Percentiles rank a stretch among this genome's conserved stretches.
These are phyloP conservation scores for Nosema muscidifuracis DNA, from an alignment of 371 early-diverging fungal genomes.

Conservation along the genomic window DNA sequence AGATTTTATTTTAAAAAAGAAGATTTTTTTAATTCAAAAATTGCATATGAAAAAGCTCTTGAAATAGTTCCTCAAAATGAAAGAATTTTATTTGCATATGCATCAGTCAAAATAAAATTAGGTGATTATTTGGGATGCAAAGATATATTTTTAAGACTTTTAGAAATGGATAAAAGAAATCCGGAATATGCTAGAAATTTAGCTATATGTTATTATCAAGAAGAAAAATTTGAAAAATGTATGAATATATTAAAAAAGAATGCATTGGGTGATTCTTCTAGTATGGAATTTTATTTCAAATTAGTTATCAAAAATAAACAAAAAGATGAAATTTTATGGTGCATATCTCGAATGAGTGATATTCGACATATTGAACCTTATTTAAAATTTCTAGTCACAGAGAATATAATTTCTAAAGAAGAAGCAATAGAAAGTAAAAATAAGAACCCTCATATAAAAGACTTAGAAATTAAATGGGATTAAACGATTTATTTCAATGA, in stretches of 20 bases:
- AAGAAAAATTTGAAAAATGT: conserved; percentile 36
- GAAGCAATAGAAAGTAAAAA: not conserved
- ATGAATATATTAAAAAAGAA: conserved; percentile 25
- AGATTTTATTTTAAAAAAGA: conserved; percentile 26
- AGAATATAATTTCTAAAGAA: not conserved
- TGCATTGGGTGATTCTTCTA: conserved; percentile 12
- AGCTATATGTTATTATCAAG: conserved; percentile 28
- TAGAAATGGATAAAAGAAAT: conserved; percentile 34
- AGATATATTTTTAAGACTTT: conserved; percentile 33
- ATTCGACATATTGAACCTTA: not conserved
- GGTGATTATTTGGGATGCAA: conserved; percentile 16
- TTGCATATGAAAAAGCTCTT: conserved; percentile 16
- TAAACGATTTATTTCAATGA: conserved; percentile 37
- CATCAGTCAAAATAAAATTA: conserved; percentile 19
- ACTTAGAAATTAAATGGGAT: not conserved
- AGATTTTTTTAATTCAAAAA: not conserved
- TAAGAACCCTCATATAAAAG: not conserved
- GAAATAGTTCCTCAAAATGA: conserved; percentile 26
- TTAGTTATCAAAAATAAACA: conserved; percentile 23
- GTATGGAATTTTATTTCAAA: conserved; percentile 33
- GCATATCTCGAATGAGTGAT: not conserved
- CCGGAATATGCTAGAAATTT: conserved; percentile 38
- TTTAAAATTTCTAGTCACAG: not conserved
- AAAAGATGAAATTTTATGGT: conserved; percentile 26
- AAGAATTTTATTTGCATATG: conserved; percentile 35